Evolutionary conservation across 2,329 filamentous ascomycete species (phyloP).

Genomic region (Trichophaea hybrida): DNA sequence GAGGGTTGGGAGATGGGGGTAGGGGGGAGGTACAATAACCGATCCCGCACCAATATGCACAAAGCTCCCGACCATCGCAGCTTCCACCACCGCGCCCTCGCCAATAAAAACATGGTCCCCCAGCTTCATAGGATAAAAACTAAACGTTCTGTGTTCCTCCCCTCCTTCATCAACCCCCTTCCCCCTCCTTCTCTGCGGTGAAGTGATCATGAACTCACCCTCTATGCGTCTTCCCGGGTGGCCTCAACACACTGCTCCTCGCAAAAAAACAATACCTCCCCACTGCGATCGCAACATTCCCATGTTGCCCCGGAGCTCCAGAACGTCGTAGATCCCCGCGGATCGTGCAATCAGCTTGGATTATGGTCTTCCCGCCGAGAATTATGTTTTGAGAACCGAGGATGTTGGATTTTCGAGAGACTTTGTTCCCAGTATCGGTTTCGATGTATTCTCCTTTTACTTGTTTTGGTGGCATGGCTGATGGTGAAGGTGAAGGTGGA

Average conservation of each 20-base stretch:
- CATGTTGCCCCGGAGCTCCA: slow-evolving; percentile 31
- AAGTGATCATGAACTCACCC: slow-evolving; percentile 34
- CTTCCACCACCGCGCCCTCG: slow-evolving; percentile 58
- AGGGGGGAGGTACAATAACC: slow-evolving; percentile 39
- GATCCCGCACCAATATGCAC: slow-evolving; percentile 69
- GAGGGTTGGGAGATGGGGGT: background rate
- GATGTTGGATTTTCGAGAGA: slow-evolving; percentile 78
- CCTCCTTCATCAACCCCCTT: background rate
- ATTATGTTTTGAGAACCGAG: slow-evolving; percentile 97
- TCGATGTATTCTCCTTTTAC: slow-evolving; percentile 91
- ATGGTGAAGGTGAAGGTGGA: background rate
- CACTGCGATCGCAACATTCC: slow-evolving; percentile 61
- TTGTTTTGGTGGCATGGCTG: slow-evolving; percentile 57
- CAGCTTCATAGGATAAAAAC: slow-evolving; percentile 79
- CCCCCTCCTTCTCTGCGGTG: background rate
- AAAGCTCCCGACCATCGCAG: slow-evolving; percentile 68
- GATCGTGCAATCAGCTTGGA: slow-evolving; percentile 88
- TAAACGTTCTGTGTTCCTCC: slow-evolving; percentile 37
- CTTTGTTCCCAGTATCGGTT: slow-evolving; percentile 97
- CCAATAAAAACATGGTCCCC: slow-evolving; percentile 91
- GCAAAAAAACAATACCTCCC: slow-evolving; percentile 85
- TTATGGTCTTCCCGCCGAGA: slow-evolving; percentile 82
- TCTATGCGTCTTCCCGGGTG: slow-evolving; percentile 68
- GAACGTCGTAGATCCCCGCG: slow-evolving; percentile 69
- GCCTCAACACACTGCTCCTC: slow-evolving; percentile 61